phyloP scores from a whole-genome alignment of 1,139 yeast species.

The Sugiyamaella japonica region DNA sequence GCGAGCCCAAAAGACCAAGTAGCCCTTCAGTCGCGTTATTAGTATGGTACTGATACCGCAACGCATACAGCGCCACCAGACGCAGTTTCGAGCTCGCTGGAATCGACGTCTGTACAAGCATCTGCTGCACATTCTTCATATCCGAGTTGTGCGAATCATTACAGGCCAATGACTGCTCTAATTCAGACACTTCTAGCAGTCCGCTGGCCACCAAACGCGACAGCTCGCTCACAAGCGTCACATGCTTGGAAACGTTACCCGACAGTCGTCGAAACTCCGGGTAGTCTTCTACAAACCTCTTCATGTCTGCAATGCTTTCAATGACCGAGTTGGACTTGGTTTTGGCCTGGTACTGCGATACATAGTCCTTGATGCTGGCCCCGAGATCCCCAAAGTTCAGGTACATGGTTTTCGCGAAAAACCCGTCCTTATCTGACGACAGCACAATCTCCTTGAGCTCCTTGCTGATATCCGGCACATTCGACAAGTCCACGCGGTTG shows the following conservation, averaged over 20 bases:
- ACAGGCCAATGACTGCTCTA: conserved; percentile 82
- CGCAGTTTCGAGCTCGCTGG: conserved; percentile 50
- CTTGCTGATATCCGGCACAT: conserved; percentile 45
- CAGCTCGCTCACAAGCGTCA: conserved; percentile 82
- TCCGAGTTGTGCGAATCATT: conserved; percentile 58
- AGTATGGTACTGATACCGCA: conserved; percentile 59
- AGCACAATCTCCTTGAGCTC: conserved; percentile 63
- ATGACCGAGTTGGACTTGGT: conserved; percentile 73
- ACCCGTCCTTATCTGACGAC: conserved; percentile 68
- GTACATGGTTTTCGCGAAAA: conserved; percentile 77
- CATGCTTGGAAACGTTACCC: conserved; percentile 90
- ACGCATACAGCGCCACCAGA: conserved; percentile 68
- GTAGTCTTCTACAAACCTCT: conserved; percentile 82
- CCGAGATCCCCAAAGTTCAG: conserved; percentile 94
- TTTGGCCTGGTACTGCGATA: conserved; percentile 75
- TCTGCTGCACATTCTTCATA: conserved; percentile 48
- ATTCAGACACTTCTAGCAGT: conserved; percentile 83
- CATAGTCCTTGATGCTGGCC: conserved; percentile 81
- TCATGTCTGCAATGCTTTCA: conserved; percentile 82
- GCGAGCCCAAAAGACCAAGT: conserved; percentile 42
- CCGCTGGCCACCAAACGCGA: conserved; percentile 65
- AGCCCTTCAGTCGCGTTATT: conserved; percentile 45
- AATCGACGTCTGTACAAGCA: conserved; percentile 42
- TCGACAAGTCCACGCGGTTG: conserved; percentile 70
- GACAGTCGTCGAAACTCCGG: conserved; percentile 91